Conservation (phyloP, 208 protist species). For the Crithidia bombi region DNA sequence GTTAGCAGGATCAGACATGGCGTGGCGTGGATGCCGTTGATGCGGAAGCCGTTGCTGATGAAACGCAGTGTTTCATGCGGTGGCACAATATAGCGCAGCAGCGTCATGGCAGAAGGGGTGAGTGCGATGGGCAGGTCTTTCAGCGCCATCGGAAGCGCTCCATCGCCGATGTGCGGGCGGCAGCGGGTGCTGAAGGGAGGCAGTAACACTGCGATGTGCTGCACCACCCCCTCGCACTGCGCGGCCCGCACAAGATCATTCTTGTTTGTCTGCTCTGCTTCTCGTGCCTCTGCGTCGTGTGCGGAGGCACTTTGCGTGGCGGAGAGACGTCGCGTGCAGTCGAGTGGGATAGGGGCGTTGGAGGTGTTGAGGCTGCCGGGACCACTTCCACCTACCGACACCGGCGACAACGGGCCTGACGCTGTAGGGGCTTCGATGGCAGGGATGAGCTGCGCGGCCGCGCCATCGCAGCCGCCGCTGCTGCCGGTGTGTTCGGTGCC, state of each 20-base stretch:
- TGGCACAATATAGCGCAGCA: conserved; percentile 75
- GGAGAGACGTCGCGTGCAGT: background rate
- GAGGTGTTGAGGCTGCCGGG: conserved; percentile 1
- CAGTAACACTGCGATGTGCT: conserved; percentile 68
- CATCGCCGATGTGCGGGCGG: conserved; percentile 50
- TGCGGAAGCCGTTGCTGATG: conserved; percentile 89
- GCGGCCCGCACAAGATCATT: conserved; percentile 45
- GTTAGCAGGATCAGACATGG: conserved; percentile 88
- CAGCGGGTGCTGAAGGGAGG: conserved; percentile 63
- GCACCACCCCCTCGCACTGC: conserved; percentile 69
- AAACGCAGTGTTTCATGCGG: conserved; percentile 79
- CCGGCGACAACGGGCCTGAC: background rate
- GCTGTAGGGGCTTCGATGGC: background rate
- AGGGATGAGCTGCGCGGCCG: background rate
- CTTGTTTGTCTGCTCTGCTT: conserved; percentile 11
- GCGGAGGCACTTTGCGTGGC: background rate
- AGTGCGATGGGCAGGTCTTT: conserved; percentile 56
- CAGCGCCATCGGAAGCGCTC: conserved; percentile 32
- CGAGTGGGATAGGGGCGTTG: background rate
- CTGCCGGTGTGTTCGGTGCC: background rate
- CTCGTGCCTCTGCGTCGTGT: background rate
- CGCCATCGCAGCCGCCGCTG: background rate
- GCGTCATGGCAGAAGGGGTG: conserved; percentile 62
- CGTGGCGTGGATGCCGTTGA: conserved; percentile 84
- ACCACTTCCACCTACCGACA: background rate